Percentiles rank a stretch among this genome's conserved stretches.
These are phyloP conservation scores for Termitomyces titanicus DNA, from an alignment of 768 basidiomycete genomes.

Conservation along the genomic window DNA sequence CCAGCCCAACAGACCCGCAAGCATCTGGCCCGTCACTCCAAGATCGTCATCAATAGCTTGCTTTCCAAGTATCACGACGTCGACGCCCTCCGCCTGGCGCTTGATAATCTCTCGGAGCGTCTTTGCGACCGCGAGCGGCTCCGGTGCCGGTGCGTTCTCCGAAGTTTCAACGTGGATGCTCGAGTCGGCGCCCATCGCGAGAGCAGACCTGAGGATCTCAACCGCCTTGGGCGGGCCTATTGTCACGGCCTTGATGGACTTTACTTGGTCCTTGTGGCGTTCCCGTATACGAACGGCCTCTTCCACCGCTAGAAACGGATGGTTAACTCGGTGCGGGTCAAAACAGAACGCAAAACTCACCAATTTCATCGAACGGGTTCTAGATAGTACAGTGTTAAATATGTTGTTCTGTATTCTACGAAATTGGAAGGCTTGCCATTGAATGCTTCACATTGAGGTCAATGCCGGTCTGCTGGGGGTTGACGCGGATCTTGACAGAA, in stretches of 20 bases:
- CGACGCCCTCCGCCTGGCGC: constrained; percentile 53
- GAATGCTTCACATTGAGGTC: constrained; percentile 99
- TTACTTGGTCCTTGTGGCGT: constrained; percentile 67
- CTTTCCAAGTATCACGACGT: constrained; percentile 94
- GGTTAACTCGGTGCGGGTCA: neutral
- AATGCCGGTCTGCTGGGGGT: constrained; percentile 90
- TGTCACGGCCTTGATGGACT: constrained; percentile 88
- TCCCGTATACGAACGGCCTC: constrained; percentile 96
- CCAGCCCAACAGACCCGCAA: constrained; percentile 90
- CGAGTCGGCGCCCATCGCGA: constrained; percentile 96
- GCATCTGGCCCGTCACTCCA: constrained; percentile 95
- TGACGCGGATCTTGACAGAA: constrained; percentile 98
- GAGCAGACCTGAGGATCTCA: constrained; percentile 91
- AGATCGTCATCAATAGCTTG: constrained; percentile 98
- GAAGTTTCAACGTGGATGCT: constrained; percentile 88
- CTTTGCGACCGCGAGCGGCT: constrained; percentile 90
- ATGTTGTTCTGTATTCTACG: neutral
- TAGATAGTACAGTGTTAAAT: constrained; percentile 23
- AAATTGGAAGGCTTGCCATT: constrained; percentile 60
- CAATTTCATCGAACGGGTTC: constrained; percentile 99
- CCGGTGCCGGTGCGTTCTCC: constrained; percentile 69
- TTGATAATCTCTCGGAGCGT: constrained; percentile 75
- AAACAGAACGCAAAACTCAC: constrained; percentile 33
- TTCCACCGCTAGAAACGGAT: constrained; percentile 69
- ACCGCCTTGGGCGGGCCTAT: constrained; percentile 88